Evolutionary conservation across 2,329 filamentous ascomycete species (phyloP), one percentile per base, ranked within the genome.

Genomic region (Fusarium sp.): DNA sequence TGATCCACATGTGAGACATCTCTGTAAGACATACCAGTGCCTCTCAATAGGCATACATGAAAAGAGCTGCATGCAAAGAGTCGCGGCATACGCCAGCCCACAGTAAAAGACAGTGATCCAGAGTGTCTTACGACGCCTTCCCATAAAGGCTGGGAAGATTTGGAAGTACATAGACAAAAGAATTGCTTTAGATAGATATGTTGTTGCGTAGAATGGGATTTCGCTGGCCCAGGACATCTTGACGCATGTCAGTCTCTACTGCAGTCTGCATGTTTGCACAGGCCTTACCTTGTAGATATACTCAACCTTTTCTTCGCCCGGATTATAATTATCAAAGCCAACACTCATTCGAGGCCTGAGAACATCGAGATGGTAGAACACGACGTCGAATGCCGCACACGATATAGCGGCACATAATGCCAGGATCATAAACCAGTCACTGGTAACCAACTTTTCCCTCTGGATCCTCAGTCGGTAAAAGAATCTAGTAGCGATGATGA

Each of bases 221-320:
- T 71, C 66, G n/a, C 70, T 64, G 16, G 62, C 66, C 71, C 71
- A 73, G 13, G 71, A 73, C 48, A 73, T 47, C 71, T 73, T 38
- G 16, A 44, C 3, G 7, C 8, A 9, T 7, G 51, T 69, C 14
- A 69, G 65, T 26, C 20, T 6, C 7, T 3, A 4, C 3, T 5
- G 5, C 3, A 6, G 15, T 26, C 3, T 20, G 12, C 3, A 5
- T 22, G 20, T 6, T 5, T 48, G 6, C 6, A 15, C 3, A 7
- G 10, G 0, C 14, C 26, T 11, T 54, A 73, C 71, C 71, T 73
- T 71, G 39, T 63, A 71, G 5, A 73, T 71, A n/a, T 58, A 68
- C 26, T 73, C 71, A 12, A 73, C 61, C 22, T 60, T 48, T 15
- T 65, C 39, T 18, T 69, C 58, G 7, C 60, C 41, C 0, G 59